Conservation (phyloP, 2,329 filamentous ascomycete genomes). For the Penicillium sp. region DNA sequence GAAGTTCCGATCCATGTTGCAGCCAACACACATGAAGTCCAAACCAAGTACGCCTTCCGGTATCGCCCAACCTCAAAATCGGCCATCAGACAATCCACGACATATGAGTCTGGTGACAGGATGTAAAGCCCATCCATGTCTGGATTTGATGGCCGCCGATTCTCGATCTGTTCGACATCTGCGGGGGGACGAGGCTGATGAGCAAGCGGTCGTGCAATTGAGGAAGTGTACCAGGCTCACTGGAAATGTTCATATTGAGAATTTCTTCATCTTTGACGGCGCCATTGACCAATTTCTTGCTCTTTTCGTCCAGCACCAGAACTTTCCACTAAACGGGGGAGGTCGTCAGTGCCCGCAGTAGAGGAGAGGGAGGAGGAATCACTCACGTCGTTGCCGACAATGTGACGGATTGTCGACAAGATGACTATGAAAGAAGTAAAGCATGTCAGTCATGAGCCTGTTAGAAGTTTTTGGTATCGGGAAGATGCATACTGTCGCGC, state of each 20-base stretch:
- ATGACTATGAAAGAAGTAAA: conserved; percentile 51
- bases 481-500: conserved; percentile 57
- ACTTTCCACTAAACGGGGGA: conserved; percentile 76
- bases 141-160: conserved; percentile 71
- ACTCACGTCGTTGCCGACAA: conserved; percentile 72
- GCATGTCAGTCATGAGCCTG: conserved; percentile 11
- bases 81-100: conserved; percentile 88
- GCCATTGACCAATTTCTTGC: conserved; percentile 82
- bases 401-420: conserved; percentile 65
- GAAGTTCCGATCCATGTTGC: conserved; percentile 2
- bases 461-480: conserved; percentile 1
- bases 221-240: conserved; percentile 49
- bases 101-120: conserved; percentile 75
- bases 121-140: conserved; percentile 95
- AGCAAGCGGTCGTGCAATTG: conserved; percentile 4
- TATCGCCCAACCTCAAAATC: conserved; percentile 85
- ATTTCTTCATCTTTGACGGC: conserved; percentile 93
- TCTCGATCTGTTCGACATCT: conserved; percentile 91
- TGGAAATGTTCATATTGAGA: conserved; percentile 91
- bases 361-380: conserved; percentile 22
- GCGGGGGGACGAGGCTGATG: conserved; percentile 11
- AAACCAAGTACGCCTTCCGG: conserved; percentile 70
- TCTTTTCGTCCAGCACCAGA: conserved; percentile 76
- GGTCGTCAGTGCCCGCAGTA: conserved; percentile 26
- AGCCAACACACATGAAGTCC: conserved; percentile 60